These are phyloP conservation scores for Aristolochia californica DNA, from an alignment of 164 flowering plant species.

Conservation along the genomic window DNA sequence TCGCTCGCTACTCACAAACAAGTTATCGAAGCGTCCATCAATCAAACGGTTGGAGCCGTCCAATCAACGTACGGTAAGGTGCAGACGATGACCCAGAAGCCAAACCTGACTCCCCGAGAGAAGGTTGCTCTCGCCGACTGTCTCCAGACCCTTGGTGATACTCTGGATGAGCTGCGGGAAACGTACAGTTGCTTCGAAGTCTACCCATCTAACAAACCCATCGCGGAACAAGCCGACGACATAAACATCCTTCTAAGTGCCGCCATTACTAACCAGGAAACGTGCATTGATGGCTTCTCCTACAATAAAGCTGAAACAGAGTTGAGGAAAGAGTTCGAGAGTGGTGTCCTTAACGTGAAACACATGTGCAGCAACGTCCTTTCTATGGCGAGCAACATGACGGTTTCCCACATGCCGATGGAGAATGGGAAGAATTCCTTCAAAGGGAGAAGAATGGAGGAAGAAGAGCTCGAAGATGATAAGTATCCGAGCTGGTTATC, in stretches of 20 bases:
- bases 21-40: slow-evolving; percentile 47
- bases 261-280: slow-evolving; percentile 74
- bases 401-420: slow-evolving; percentile 39
- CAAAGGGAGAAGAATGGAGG: slow-evolving; percentile 13
- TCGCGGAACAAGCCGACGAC: slow-evolving; percentile 42
- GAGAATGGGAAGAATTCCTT: slow-evolving; percentile 7
- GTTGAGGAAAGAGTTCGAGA: slow-evolving; percentile 24
- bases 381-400: slow-evolving; percentile 83
- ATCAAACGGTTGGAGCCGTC: slow-evolving; percentile 36
- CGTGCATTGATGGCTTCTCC: slow-evolving; percentile 78
- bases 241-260: slow-evolving; percentile 54
- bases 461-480: not conserved
- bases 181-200: slow-evolving; percentile 33
- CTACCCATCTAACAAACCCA: slow-evolving; percentile 44
- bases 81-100: slow-evolving; percentile 19
- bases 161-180: slow-evolving; percentile 53
- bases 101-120: slow-evolving; percentile 33
- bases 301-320: slow-evolving; percentile 44
- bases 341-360: slow-evolving; percentile 33
- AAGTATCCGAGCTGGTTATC: slow-evolving; percentile 77
- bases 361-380: slow-evolving; percentile 64
- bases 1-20: slow-evolving; percentile 31
- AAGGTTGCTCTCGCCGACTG: slow-evolving; percentile 68
- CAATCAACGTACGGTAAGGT: slow-evolving; percentile 36
- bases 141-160: slow-evolving; percentile 57